phyloP scores from a whole-genome alignment of 306 rosid species.

The Heteromeles arbutifolia region DNA sequence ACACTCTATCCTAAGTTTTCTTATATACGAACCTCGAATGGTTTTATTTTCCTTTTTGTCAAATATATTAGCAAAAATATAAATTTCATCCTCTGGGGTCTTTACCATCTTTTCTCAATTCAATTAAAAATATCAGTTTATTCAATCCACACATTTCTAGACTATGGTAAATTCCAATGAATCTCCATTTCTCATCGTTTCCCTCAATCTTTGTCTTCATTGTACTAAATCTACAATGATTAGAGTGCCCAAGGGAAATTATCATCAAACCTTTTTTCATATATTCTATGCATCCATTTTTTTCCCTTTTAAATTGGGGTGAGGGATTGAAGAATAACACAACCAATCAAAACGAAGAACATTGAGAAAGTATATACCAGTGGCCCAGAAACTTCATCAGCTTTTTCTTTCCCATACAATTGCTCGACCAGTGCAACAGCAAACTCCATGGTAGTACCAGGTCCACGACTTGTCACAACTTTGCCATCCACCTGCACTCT shows the following conservation, averaged over 20 bases:
- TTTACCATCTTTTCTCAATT: not conserved
- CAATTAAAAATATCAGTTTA: not conserved
- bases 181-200: not conserved
- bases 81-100: not conserved
- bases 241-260: not conserved
- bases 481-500: conserved; percentile 82
- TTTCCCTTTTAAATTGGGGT: not conserved
- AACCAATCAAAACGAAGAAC: not conserved
- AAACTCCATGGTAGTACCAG: conserved; percentile 90
- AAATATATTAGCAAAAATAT: not conserved
- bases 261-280: not conserved
- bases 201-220: not conserved
- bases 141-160: not conserved
- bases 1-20: not conserved
- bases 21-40: not conserved
- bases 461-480: conserved; percentile 82
- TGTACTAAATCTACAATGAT: not conserved
- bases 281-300: not conserved
- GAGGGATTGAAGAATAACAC: not conserved
- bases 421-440: conserved; percentile 69
- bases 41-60: not conserved
- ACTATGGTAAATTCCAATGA: not conserved
- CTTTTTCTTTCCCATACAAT: conserved; percentile 78
- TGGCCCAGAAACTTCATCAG: conserved; percentile 77
- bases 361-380: conserved; percentile 43